phyloP scores from a whole-genome alignment of 257 asterid genomes.

The Solanum appendiculatum region DNA sequence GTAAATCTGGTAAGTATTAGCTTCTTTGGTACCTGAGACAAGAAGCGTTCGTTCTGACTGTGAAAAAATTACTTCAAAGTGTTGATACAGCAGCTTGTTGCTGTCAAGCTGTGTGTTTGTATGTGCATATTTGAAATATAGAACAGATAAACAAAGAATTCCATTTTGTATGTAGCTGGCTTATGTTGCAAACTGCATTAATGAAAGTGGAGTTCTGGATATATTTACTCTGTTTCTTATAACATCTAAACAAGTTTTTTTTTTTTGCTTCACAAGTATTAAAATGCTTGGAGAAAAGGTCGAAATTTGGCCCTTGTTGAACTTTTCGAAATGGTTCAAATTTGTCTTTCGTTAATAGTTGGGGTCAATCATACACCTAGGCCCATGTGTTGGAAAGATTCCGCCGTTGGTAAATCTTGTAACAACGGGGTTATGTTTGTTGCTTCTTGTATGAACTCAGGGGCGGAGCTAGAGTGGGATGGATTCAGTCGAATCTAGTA shows the following conservation, averaged over 20 bases:
- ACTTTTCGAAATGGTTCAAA: not conserved
- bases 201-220: not conserved
- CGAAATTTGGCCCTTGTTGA: not conserved
- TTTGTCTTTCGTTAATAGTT: not conserved
- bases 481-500: too few species aligned
- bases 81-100: not conserved
- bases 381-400: not conserved
- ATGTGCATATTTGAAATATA: not conserved
- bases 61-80: not conserved
- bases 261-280: not conserved
- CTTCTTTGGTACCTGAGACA: not conserved
- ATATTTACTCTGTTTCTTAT: not conserved
- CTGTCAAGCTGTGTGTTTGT: not conserved
- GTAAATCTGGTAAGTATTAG: not conserved
- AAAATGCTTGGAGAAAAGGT: not conserved
- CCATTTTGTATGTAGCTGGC: not conserved
- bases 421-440: too few species aligned
- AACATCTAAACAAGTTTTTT: not conserved
- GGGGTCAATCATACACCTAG: not conserved
- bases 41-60: not conserved
- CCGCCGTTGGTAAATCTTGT: too few species aligned
- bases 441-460: too few species aligned
- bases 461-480: too few species aligned
- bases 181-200: not conserved
- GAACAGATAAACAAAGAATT: not conserved